A percentile compares a stretch with the other conserved stretches of the same genome.
phyloP scores from a whole-genome alignment of 2,329 filamentous ascomycete species.

The Fusarium subtropicale region DNA sequence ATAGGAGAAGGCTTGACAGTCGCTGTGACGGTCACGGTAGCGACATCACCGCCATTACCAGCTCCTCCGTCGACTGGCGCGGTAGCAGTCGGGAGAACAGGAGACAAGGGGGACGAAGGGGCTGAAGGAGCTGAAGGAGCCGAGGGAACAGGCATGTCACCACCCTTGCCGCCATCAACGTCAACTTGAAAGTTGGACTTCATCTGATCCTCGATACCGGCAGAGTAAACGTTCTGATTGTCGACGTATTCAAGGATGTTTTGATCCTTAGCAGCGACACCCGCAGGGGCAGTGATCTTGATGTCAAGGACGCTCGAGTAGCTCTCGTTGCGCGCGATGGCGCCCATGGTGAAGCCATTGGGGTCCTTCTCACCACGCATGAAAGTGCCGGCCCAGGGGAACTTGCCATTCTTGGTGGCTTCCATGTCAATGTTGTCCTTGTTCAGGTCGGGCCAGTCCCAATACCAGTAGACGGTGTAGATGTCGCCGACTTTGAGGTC shows the following conservation, averaged over 20 bases:
- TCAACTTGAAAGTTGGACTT: constrained; percentile 58
- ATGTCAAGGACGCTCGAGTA: constrained; percentile 57
- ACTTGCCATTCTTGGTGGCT: constrained; percentile 55
- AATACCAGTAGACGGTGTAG: constrained; percentile 94
- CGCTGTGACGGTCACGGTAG: constrained; percentile 52
- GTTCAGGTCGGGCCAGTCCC: constrained; percentile 84
- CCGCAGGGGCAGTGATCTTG: constrained; percentile 50
- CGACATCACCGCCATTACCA: constrained; percentile 20
- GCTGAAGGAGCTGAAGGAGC: constrained; percentile 34
- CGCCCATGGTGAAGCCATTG: constrained; percentile 52
- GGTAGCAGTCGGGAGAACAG: constrained; percentile 23
- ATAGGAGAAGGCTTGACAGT: constrained; percentile 56
- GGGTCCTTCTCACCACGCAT: constrained; percentile 54
- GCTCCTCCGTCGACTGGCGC: constrained; percentile 31
- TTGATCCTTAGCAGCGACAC: constrained; percentile 42
- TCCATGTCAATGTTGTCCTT: constrained; percentile 55
- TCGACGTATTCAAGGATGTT: constrained; percentile 48
- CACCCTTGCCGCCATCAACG: constrained; percentile 47
- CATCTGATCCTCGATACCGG: constrained; percentile 61
- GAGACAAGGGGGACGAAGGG: constrained; percentile 31
- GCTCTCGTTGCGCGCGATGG: constrained; percentile 55
- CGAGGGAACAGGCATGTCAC: constrained; percentile 29
- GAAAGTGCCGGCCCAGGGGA: constrained; percentile 57
- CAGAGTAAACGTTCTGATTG: constrained; percentile 56
- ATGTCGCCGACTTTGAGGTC: constrained; percentile 70